Percentiles rank a stretch among this genome's conserved stretches.
phyloP scores from a whole-genome alignment of 23 red algal species.

The Gracilaria caudata region DNA sequence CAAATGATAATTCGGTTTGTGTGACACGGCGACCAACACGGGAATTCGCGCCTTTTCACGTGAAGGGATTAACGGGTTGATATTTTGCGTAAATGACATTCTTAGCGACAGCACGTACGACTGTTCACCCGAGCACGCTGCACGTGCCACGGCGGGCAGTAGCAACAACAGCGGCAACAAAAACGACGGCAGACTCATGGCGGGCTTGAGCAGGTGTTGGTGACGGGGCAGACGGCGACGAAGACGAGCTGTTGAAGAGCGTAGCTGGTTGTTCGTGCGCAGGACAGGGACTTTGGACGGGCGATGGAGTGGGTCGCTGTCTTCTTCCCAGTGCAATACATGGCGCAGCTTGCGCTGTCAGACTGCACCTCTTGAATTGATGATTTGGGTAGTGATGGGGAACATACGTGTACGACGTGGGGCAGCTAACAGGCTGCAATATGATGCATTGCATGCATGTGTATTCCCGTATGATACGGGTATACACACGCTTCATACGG shows the following conservation, averaged over 20 bases:
- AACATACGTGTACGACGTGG: neutral
- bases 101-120: constrained; percentile 17
- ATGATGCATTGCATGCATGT: too few relatives aligned
- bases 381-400: neutral
- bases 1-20: constrained; percentile 23
- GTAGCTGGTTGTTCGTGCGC: too few relatives aligned
- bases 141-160: constrained; percentile 16
- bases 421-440: too few relatives aligned
- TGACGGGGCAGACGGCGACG: neutral
- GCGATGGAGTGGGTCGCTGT: too few relatives aligned
- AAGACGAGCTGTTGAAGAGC: too few relatives aligned
- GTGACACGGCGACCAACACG: constrained; percentile 50
- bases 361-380: neutral
- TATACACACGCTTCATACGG: too few relatives aligned
- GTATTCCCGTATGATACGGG: too few relatives aligned
- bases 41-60: constrained; percentile 52
- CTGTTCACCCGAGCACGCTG: constrained; percentile 9
- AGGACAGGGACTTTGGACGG: too few relatives aligned
- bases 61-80: constrained; percentile 35
- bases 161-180: neutral
- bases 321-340: too few relatives aligned
- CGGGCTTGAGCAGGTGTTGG: neutral
- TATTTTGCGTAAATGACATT: constrained; percentile 20
- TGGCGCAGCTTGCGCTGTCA: too few relatives aligned
- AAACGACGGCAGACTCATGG: neutral